These are phyloP conservation scores for Stenogyne calaminthoides DNA, from an alignment of 305 asterid species.

Conservation along the genomic window DNA sequence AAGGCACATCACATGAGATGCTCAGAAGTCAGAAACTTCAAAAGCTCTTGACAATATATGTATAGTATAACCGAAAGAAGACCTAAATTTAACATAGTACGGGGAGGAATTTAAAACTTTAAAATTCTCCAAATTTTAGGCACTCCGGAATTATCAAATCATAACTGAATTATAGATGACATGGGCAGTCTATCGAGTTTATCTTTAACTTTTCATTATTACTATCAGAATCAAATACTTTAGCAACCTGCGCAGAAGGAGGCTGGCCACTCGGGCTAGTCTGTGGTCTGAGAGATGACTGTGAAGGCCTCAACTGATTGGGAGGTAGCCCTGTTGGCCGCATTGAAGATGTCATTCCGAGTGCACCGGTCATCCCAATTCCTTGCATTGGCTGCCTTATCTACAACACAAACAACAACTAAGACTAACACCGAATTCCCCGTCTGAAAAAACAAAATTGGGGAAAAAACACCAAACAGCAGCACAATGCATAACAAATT, in stretches of 20 bases:
- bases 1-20: neutral
- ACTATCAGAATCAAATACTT: slow-evolving; percentile 2
- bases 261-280: slow-evolving; percentile 54
- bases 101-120: neutral
- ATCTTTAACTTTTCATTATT: neutral
- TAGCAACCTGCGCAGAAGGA: slow-evolving; percentile 64
- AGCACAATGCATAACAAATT: neutral
- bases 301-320: slow-evolving; percentile 68
- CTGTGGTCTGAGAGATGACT: slow-evolving; percentile 65
- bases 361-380: slow-evolving; percentile 67
- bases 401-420: slow-evolving; percentile 37
- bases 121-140: neutral
- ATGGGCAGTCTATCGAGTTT: neutral
- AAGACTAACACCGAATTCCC: slow-evolving; percentile 16
- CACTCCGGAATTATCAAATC: slow-evolving; percentile 1
- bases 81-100: neutral
- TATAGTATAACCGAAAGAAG: neutral
- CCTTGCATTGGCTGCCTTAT: slow-evolving; percentile 73
- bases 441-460: slow-evolving; percentile 18
- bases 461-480: neutral
- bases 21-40: neutral
- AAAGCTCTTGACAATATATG: slow-evolving; percentile 3
- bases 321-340: slow-evolving; percentile 57
- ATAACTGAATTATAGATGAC: slow-evolving; percentile 5
- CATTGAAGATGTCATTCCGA: slow-evolving; percentile 63